These are phyloP conservation scores for Podospora pseudopauciseta DNA, from an alignment of 495 filamentous ascomycete genomes.

Conservation along the genomic window DNA sequence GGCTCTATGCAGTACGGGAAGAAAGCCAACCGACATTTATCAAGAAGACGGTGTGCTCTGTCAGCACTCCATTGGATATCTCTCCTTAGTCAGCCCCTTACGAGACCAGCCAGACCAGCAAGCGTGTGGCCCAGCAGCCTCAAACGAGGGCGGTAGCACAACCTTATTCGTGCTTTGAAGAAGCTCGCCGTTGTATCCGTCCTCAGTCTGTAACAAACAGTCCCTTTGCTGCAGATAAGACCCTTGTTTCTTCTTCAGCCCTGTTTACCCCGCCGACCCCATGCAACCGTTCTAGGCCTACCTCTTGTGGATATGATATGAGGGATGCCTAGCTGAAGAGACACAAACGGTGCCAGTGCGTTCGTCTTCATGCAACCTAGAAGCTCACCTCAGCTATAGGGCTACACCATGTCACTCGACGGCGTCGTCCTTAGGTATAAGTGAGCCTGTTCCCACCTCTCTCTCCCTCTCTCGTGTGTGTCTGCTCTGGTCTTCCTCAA, in stretches of 20 bases:
- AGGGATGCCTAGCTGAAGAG: neutral
- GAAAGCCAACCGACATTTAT: neutral
- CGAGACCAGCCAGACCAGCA: neutral
- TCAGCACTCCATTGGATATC: neutral
- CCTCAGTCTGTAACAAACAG: neutral
- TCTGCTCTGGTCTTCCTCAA: conserved; percentile 51
- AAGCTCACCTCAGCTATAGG: neutral
- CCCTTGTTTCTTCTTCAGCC: neutral
- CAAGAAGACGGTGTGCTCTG: neutral
- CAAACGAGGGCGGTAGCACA: neutral
- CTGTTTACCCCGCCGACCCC: neutral
- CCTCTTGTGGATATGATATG: neutral
- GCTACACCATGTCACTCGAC: neutral
- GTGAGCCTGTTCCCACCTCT: conserved; percentile 11
- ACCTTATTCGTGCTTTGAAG: neutral
- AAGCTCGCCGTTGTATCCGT: neutral
- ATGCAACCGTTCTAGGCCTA: neutral
- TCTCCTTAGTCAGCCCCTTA: neutral
- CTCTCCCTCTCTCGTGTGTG: neutral
- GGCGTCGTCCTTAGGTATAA: conserved; percentile 8
- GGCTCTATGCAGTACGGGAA: neutral
- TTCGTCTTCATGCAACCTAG: neutral
- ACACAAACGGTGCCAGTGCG: neutral
- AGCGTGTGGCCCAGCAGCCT: neutral
- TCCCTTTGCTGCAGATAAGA: neutral